Base-by-base conservation (phyloP, 2,329 filamentous ascomycete genomes). In the Aspergillus sp. region DNA sequence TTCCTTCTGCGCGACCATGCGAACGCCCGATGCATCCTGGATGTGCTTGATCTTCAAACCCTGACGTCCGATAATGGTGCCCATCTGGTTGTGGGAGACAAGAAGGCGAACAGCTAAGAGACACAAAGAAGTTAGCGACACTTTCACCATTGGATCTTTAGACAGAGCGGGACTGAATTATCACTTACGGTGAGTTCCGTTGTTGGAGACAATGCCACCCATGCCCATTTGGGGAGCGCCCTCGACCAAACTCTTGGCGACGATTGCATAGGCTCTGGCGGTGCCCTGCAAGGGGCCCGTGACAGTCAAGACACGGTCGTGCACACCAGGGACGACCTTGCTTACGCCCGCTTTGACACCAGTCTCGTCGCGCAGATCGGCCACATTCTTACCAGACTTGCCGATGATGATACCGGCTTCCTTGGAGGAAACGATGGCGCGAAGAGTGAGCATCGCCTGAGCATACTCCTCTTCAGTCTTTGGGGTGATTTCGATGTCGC, bases 1-100 rank as follows among this genome's bases (percentile, higher is more conserved):
- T 64, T 98, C 93, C 74, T 98, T 98, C 71, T 98, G 93, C 36
- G 93, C 93, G 42, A 98, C 90, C 93, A 98, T 98, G 65, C 93
- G 90, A 49, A 97, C 93, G 55, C 90, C 90, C 4, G 93, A 97
- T 29, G 83, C 84, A 68, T 98, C 93, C 69, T 98, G 93, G 58
- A 98, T 98, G 68, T 96, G 88, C 79, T 98, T 98, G 78, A 98
- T 98, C 78, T 97, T 98, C 57, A 96, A 78, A 49, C 93, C 93
- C 68, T 94, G 87, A 56, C 89, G 83, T 61, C 93, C 93, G 65
- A 98, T 98, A 73, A 98, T 96, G 61, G 93, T 98, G 52, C 93
- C 93, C 93, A 98, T 98, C 73, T 98, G 93, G 70, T 97, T 97
- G 76, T 98, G 91, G 32, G 93, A 98, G 70, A 98, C 97, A 66